These are phyloP conservation scores for Ophidiomyces ophidiicola DNA, from an alignment of 2,329 filamentous ascomycete genomes.

Conservation along the genomic window DNA sequence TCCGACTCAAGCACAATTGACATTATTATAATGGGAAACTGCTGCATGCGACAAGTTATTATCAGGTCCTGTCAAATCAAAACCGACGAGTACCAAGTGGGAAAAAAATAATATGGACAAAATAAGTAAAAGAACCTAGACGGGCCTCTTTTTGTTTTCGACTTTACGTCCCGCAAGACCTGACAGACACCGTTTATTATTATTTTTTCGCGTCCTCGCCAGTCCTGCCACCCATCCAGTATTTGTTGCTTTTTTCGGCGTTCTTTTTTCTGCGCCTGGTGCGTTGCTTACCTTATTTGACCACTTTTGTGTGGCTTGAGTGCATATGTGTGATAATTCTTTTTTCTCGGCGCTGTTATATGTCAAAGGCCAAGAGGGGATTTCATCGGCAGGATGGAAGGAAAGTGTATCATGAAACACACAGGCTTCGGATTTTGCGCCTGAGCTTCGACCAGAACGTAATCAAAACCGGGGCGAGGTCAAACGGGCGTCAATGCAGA, in stretches of 20 bases:
- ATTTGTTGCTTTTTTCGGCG: conserved; percentile 8
- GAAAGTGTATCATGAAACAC: conserved; percentile 10
- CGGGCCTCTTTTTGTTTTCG: conserved; percentile 4
- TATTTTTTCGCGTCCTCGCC: background rate
- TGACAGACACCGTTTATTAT: conserved; percentile 3
- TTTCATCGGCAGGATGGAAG: conserved; percentile 3
- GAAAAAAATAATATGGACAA: conserved; percentile 1
- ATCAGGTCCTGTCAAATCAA: conserved; percentile 6
- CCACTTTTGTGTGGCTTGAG: conserved; percentile 2
- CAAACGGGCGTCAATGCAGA: conserved; percentile 11
- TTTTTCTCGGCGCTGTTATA: conserved; percentile 10
- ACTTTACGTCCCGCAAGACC: conserved; percentile 3
- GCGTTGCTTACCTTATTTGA: background rate
- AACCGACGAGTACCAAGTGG: conserved; percentile 5
- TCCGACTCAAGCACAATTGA: conserved; percentile 4
- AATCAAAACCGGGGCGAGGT: conserved; percentile 10
- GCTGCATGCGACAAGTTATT: conserved; percentile 5
- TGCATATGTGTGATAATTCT: conserved; percentile 3
- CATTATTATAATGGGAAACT: conserved; percentile 4
- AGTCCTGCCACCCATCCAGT: conserved; percentile 5
- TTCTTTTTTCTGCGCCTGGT: background rate
- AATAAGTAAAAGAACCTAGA: background rate
- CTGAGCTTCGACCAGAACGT: conserved; percentile 8
- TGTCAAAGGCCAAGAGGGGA: conserved; percentile 8
- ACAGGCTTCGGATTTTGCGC: conserved; percentile 5